Evolutionary conservation across 2,329 filamentous ascomycete species (phyloP), one percentile per base, ranked within the genome.

Genomic region (Exophiala oligosperma): DNA sequence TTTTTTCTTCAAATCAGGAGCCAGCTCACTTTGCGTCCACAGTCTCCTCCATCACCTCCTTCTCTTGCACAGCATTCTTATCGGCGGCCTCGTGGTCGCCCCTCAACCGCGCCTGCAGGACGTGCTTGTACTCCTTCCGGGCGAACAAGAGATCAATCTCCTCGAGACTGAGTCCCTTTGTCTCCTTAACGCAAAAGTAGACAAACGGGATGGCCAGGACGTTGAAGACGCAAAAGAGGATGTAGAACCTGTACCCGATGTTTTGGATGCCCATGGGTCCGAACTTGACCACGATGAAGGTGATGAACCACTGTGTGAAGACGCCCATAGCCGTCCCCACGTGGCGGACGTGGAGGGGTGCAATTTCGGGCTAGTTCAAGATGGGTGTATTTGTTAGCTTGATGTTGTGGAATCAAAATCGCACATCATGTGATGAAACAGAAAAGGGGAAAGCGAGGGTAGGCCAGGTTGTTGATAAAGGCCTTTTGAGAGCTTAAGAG

Each of bases 61-160:
- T 35, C 47, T 57, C 44, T 29, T 50, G 46, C 3, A 51, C 9
- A 4, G 21, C 29, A 7, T 38, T 28, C 46, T 60, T 60, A 6
- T 60, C 58, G 24, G 23, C 38, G 1, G 48, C 59, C 14, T 58
- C 59, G 3, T 24, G 32, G 28, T 62, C 59, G 14, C 59, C 58
- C 9, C 56, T 35, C 12, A 62, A 32, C 17, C 53, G 52, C n/a
- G 59, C 59, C 40, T 62, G 47, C 26, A 62, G 49, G 8, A 62
- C 40, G 24, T 57, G 59, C 37, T 56, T 62, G 56, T 62, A 62
- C 24, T 62, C 56, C 11, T 53, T 50, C 40, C 50, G 53, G 6
- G 59, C 60, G 64, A 85, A 85, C 59, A 86, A 69, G 9, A 79
- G 69, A 52, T 85, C 82, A 1, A 85, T 74, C 69, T 85, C 83